A percentile compares a stretch with the other conserved stretches of the same genome.
These are phyloP conservation scores for Hypoxylon subgilvum DNA, from an alignment of 495 filamentous ascomycete genomes.

Conservation along the genomic window DNA sequence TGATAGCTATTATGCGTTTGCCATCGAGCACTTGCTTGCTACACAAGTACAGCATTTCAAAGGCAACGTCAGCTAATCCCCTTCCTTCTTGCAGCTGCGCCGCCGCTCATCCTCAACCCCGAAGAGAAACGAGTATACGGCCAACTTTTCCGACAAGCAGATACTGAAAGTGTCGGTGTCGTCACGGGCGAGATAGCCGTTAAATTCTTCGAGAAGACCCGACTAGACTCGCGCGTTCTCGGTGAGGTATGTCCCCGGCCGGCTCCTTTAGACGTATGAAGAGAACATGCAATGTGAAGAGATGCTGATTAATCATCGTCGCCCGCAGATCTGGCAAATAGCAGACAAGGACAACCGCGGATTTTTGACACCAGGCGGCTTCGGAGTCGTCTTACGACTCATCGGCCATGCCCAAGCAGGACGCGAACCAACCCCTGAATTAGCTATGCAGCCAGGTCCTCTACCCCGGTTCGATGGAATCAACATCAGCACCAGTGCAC, in stretches of 20 bases:
- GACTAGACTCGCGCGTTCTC: slow-evolving; percentile 78
- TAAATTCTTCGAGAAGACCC: slow-evolving; percentile 97
- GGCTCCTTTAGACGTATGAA: background rate
- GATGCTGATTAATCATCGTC: slow-evolving; percentile 24
- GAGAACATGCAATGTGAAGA: background rate
- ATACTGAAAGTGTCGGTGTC: slow-evolving; percentile 87
- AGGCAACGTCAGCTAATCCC: slow-evolving; percentile 9
- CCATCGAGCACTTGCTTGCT: background rate
- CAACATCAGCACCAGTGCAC: slow-evolving; percentile 43
- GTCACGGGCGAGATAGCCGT: slow-evolving; percentile 96
- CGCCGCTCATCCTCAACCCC: slow-evolving; percentile 82
- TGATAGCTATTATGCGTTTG: slow-evolving; percentile 1
- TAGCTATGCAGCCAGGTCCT: slow-evolving; percentile 76
- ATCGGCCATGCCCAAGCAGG: slow-evolving; percentile 95
- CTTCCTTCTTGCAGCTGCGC: slow-evolving; percentile 52
- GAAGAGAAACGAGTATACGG: slow-evolving; percentile 94
- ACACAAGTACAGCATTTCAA: background rate
- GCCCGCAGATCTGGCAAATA: slow-evolving; percentile 92
- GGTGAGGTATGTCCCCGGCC: slow-evolving; percentile 71
- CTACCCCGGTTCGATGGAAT: slow-evolving; percentile 89
- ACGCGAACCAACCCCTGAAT: slow-evolving; percentile 76
- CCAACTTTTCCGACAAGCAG: slow-evolving; percentile 87
- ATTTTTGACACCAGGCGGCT: slow-evolving; percentile 87
- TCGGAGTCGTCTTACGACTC: slow-evolving; percentile 86
- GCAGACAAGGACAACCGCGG: slow-evolving; percentile 96